Evolutionary conservation across 148 eudicot genomes (phyloP).

Genomic region (Bassia scoparia): DNA sequence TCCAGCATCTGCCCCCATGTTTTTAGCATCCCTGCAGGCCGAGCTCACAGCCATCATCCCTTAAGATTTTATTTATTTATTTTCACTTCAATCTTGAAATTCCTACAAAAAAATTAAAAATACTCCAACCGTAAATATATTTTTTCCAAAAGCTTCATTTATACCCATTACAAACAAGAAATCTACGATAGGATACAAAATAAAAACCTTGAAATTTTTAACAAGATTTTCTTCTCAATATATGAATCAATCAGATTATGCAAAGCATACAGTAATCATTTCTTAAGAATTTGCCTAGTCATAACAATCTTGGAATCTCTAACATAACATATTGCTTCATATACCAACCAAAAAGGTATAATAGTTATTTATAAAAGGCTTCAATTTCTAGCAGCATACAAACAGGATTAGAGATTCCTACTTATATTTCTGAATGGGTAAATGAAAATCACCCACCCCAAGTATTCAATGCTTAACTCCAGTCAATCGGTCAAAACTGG

Average conservation of each 20-base stretch:
- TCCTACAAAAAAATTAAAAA: slow-evolving; percentile 1
- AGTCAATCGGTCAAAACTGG: slow-evolving; percentile 12
- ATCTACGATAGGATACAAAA: background rate
- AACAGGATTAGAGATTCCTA: background rate
- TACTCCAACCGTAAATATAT: background rate
- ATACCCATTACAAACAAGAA: background rate
- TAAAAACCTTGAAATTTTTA: too few species aligned
- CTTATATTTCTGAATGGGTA: background rate
- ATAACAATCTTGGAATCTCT: background rate
- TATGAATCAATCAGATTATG: background rate
- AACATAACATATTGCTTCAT: background rate
- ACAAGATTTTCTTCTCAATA: background rate
- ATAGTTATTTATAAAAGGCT: background rate
- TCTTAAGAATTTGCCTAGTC: background rate
- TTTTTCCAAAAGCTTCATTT: background rate
- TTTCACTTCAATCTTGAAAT: slow-evolving; percentile 26
- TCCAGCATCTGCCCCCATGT: slow-evolving; percentile 56
- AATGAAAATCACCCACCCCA: slow-evolving; percentile 8
- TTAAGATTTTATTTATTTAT: slow-evolving; percentile 11
- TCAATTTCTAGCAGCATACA: background rate
- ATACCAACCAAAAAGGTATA: background rate
- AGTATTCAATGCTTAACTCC: background rate
- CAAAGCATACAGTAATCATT: background rate
- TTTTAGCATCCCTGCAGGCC: slow-evolving; percentile 57
- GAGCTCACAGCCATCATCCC: slow-evolving; percentile 70